A percentile compares a stretch with the other conserved stretches of the same genome.
phyloP scores from a whole-genome alignment of 306 rosid genomes.

The Vigna nakashimae region DNA sequence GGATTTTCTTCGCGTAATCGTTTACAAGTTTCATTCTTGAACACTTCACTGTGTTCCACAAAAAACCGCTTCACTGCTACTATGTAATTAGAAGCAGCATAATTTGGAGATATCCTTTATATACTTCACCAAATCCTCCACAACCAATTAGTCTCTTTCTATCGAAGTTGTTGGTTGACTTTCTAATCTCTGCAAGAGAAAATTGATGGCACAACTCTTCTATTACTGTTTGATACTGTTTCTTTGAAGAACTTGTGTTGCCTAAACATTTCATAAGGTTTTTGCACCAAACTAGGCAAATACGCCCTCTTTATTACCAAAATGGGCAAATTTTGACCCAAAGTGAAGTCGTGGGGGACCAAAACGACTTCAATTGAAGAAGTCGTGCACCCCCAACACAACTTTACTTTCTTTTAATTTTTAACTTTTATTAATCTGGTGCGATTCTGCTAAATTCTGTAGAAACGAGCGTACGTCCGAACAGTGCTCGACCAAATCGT shows the following conservation, averaged over 20 bases:
- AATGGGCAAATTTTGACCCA: too few species aligned
- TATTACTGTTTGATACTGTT: not conserved
- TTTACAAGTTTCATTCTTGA: slow-evolving; percentile 35
- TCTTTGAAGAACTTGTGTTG: not conserved
- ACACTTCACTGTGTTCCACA: not conserved
- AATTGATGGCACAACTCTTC: slow-evolving; percentile 7
- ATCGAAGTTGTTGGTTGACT: slow-evolving; percentile 11
- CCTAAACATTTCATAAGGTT: not conserved
- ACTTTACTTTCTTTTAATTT: too few species aligned
- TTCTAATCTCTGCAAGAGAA: not conserved
- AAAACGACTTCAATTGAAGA: too few species aligned
- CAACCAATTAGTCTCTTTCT: not conserved
- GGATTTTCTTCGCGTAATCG: too few species aligned
- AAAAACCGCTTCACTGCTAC: not conserved
- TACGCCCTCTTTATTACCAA: too few species aligned
- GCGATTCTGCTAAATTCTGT: too few species aligned
- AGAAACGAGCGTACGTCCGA: too few species aligned
- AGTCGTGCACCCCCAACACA: too few species aligned
- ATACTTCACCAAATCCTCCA: not conserved
- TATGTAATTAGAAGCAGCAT: not conserved
- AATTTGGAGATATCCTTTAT: slow-evolving; percentile 5
- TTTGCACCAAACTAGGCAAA: too few species aligned
- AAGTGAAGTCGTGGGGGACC: too few species aligned
- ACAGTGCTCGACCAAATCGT: too few species aligned
- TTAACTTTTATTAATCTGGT: too few species aligned